These are phyloP conservation scores for Dichomitus squalens DNA, from an alignment of 1,284 basidiomycete genomes.

Conservation along the genomic window DNA sequence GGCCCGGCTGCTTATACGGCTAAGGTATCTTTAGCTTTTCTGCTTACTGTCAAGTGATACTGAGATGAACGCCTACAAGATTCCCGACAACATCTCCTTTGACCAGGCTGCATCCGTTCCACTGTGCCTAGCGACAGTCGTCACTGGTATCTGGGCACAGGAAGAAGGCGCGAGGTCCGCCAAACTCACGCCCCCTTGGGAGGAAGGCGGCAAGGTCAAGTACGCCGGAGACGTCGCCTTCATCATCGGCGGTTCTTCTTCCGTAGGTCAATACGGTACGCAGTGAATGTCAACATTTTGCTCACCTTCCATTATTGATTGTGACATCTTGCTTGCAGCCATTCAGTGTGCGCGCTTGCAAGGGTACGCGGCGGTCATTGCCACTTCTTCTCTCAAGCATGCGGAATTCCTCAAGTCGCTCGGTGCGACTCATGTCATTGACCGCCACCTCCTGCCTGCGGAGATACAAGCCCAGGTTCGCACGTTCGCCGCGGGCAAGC, in stretches of 20 bases:
- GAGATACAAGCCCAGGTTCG: neutral
- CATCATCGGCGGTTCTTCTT: slow-evolving; percentile 46
- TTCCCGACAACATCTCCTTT: slow-evolving; percentile 33
- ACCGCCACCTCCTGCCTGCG: slow-evolving; percentile 5
- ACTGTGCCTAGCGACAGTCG: slow-evolving; percentile 31
- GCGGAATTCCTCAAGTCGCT: slow-evolving; percentile 44
- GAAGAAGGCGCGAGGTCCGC: slow-evolving; percentile 33
- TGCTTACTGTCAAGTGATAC: neutral
- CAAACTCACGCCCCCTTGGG: slow-evolving; percentile 32
- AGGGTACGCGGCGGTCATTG: slow-evolving; percentile 51
- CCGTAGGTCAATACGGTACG: slow-evolving; percentile 46
- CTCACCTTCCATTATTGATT: no score
- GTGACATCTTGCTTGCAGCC: no score
- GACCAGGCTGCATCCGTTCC: slow-evolving; percentile 36
- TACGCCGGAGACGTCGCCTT: slow-evolving; percentile 41
- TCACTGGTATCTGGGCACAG: slow-evolving; percentile 29
- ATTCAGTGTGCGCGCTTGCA: slow-evolving; percentile 47
- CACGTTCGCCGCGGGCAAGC: neutral
- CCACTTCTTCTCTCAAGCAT: slow-evolving; percentile 48
- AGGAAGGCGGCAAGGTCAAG: slow-evolving; percentile 37
- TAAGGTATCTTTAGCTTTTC: slow-evolving; percentile 21
- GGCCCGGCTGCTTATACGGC: slow-evolving; percentile 27
- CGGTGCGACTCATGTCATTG: slow-evolving; percentile 52
- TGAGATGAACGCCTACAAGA: slow-evolving; percentile 16
- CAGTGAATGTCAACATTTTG: neutral